Percentiles rank a stretch among this genome's conserved stretches.
These are phyloP conservation scores for Tuber calosporum DNA, from an alignment of 495 filamentous ascomycete species.

Conservation along the genomic window DNA sequence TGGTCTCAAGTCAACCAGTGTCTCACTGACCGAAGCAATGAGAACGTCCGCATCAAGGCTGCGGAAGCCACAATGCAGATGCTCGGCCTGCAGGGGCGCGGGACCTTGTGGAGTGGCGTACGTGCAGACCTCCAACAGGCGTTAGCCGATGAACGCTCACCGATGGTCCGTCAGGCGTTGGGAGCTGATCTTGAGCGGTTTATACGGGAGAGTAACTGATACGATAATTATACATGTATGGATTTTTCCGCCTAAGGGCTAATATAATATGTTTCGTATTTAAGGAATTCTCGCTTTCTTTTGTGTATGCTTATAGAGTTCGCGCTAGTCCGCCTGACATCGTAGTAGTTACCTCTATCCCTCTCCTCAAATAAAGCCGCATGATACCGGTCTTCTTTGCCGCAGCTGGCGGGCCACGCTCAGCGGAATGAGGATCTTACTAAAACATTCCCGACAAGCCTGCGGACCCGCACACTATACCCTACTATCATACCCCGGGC, in stretches of 20 bases:
- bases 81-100: conserved; percentile 26
- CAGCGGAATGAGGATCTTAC: neutral
- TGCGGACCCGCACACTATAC: neutral
- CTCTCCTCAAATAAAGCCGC: neutral
- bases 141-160: conserved; percentile 30
- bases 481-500: neutral
- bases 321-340: neutral
- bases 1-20: conserved; percentile 29
- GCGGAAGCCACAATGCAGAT: conserved; percentile 25
- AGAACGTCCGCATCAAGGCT: conserved; percentile 35
- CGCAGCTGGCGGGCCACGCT: neutral
- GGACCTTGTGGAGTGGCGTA: conserved; percentile 27
- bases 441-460: neutral
- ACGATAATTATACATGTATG: neutral
- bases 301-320: neutral
- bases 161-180: conserved; percentile 31
- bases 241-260: neutral
- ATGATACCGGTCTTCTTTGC: neutral
- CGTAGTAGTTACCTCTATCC: neutral
- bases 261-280: neutral
- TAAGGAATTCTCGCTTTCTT: neutral
- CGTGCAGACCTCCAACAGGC: conserved; percentile 30
- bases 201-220: neutral
- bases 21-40: conserved; percentile 32
- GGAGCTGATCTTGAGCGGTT: conserved; percentile 28